These are phyloP conservation scores for Eucalyptus microcorys DNA, from an alignment of 345 rosid genomes.

Conservation along the genomic window DNA sequence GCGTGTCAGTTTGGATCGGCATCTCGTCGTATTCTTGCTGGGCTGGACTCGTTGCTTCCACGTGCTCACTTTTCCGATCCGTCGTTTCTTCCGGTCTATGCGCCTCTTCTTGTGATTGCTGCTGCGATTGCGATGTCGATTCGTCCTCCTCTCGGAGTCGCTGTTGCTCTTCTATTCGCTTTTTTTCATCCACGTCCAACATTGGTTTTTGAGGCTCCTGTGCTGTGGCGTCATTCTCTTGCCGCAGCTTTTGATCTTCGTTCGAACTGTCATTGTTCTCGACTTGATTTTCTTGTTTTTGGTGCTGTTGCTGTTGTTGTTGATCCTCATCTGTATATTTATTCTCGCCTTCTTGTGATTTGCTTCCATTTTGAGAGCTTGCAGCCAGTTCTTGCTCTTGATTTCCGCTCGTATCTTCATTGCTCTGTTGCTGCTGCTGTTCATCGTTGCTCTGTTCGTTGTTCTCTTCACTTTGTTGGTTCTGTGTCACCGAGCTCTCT, in stretches of 20 bases:
- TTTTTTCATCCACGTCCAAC: constrained; percentile 6
- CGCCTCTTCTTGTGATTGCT: not conserved
- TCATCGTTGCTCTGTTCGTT: not conserved
- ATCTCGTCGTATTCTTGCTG: not conserved
- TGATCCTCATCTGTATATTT: not conserved
- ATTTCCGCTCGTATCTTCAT: not conserved
- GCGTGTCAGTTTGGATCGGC: not conserved
- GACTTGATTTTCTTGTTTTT: not conserved
- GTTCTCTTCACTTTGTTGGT: constrained; percentile 7
- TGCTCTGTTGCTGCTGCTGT: not conserved
- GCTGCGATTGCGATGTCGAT: not conserved
- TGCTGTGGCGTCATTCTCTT: not conserved
- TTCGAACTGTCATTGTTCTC: not conserved
- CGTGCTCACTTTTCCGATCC: not conserved
- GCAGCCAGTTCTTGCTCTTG: not conserved
- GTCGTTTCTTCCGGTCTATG: not conserved
- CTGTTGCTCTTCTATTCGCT: constrained; percentile 16
- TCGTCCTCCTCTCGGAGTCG: constrained; percentile 10
- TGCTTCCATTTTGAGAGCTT: not conserved
- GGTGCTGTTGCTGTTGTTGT: not conserved
- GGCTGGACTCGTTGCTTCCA: not conserved
- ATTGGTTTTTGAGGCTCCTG: constrained; percentile 10
- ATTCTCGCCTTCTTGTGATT: not conserved
- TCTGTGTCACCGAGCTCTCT: constrained; percentile 17
- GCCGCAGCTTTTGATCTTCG: not conserved